phyloP scores from a whole-genome alignment of 306 rosid genomes.

The Ochetophila trinervis region DNA sequence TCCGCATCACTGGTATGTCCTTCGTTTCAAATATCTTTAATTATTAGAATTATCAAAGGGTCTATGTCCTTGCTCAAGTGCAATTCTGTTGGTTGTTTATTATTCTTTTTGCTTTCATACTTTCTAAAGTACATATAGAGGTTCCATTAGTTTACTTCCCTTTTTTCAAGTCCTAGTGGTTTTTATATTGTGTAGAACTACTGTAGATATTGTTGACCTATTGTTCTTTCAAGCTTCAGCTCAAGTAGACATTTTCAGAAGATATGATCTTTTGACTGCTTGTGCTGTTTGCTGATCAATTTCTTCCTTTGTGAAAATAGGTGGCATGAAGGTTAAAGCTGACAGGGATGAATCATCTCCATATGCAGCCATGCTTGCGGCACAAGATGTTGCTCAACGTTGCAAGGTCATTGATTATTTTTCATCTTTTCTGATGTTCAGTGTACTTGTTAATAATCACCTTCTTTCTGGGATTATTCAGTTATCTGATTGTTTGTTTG shows the following conservation, averaged over 20 bases:
- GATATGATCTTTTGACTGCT: not conserved
- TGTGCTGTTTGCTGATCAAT: not conserved
- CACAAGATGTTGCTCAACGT: slow-evolving; percentile 79
- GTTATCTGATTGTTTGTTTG: not conserved
- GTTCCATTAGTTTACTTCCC: no score
- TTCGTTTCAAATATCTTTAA: no score
- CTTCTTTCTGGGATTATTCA: not conserved
- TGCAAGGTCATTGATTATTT: slow-evolving; percentile 52
- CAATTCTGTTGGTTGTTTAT: no score
- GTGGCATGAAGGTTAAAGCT: slow-evolving; percentile 96
- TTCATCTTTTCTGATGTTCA: not conserved
- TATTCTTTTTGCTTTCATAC: no score
- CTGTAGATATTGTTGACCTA: not conserved
- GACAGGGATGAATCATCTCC: slow-evolving; percentile 94
- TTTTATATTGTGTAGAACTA: no score
- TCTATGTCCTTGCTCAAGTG: no score
- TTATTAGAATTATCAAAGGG: no score
- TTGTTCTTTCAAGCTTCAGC: not conserved
- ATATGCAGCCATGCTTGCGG: slow-evolving; percentile 94
- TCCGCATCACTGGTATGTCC: slow-evolving; percentile 63
- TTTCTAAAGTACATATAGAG: no score
- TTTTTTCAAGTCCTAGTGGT: no score
- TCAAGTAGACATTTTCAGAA: not conserved
- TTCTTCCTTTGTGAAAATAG: slow-evolving; percentile 16
- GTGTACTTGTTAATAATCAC: not conserved